phyloP scores from a whole-genome alignment of 306 rosid genomes.

The Quercus gilva region DNA sequence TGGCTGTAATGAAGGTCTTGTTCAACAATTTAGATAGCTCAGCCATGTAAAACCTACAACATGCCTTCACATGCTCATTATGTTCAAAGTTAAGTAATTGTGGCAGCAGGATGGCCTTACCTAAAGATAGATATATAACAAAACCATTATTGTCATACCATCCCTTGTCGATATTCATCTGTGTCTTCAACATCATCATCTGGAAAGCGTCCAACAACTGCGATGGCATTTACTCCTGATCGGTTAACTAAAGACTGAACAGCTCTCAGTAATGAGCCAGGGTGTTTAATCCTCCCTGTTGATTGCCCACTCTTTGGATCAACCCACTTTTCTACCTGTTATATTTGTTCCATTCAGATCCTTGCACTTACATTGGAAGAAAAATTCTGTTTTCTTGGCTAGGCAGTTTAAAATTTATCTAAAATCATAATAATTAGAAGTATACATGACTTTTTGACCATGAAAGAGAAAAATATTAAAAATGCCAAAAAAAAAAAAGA shows the following conservation, averaged over 20 bases:
- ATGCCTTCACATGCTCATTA: background rate
- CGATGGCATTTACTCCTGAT: constrained; percentile 70
- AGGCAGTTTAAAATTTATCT: constrained; percentile 3
- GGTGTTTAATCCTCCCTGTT: constrained; percentile 77
- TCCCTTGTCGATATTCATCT: constrained; percentile 72
- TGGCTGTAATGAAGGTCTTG: background rate
- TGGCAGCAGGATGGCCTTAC: background rate
- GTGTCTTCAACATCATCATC: constrained; percentile 71
- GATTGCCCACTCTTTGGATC: constrained; percentile 81
- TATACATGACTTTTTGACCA: constrained; percentile 4
- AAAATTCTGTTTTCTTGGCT: background rate
- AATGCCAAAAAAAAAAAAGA: background rate
- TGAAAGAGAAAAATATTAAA: background rate
- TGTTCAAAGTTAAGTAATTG: background rate
- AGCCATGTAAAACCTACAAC: background rate
- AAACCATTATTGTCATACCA: constrained; percentile 42
- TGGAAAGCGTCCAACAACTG: constrained; percentile 88
- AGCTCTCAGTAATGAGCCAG: constrained; percentile 73
- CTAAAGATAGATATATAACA: background rate
- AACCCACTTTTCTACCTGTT: constrained; percentile 85
- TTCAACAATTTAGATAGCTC: background rate
- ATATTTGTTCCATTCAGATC: constrained; percentile 25
- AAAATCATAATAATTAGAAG: constrained; percentile 2
- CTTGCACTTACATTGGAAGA: constrained; percentile 11
- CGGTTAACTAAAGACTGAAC: constrained; percentile 48